phyloP scores from a whole-genome alignment of 2,329 filamentous ascomycete species.

The Pseudonectria foliicola region DNA sequence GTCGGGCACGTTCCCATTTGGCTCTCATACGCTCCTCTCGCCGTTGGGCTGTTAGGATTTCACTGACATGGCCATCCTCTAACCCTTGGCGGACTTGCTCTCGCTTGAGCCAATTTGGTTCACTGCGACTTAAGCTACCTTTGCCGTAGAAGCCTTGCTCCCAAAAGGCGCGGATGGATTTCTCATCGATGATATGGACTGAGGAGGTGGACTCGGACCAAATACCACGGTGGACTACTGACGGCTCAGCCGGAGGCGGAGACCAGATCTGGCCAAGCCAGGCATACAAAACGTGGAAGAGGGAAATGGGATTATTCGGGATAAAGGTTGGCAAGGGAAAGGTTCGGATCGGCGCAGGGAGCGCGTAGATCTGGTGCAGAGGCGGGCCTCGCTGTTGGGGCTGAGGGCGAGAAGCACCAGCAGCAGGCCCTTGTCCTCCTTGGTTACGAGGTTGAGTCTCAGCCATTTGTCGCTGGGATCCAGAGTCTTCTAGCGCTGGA shows the following conservation, averaged over 20 bases:
- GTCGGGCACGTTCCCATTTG: constrained; percentile 87
- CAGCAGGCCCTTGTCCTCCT: constrained; percentile 16
- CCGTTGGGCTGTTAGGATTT: constrained; percentile 69
- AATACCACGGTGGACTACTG: constrained; percentile 60
- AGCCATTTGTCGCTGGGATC: constrained; percentile 36
- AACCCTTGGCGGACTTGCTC: constrained; percentile 67
- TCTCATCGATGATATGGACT: constrained; percentile 72
- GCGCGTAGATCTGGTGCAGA: constrained; percentile 69
- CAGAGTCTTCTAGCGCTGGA: constrained; percentile 38
- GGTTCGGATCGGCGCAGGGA: constrained; percentile 71
- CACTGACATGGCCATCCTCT: constrained; percentile 62
- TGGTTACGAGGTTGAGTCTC: constrained; percentile 25
- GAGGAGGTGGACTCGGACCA: constrained; percentile 80
- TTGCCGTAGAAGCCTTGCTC: constrained; percentile 97
- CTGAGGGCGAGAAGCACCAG: constrained; percentile 14
- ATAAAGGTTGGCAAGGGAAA: constrained; percentile 84
- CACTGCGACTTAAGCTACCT: constrained; percentile 84
- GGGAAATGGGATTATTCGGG: constrained; percentile 83
- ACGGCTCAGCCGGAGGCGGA: constrained; percentile 57
- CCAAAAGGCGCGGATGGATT: constrained; percentile 77
- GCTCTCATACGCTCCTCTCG: constrained; percentile 74
- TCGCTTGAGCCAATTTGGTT: constrained; percentile 84
- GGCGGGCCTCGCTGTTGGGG: constrained; percentile 32
- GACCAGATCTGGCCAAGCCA: constrained; percentile 69
- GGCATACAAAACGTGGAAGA: constrained; percentile 71